Conservation (phyloP, 129 eudicot species). For the Tanacetum coccineum region DNA sequence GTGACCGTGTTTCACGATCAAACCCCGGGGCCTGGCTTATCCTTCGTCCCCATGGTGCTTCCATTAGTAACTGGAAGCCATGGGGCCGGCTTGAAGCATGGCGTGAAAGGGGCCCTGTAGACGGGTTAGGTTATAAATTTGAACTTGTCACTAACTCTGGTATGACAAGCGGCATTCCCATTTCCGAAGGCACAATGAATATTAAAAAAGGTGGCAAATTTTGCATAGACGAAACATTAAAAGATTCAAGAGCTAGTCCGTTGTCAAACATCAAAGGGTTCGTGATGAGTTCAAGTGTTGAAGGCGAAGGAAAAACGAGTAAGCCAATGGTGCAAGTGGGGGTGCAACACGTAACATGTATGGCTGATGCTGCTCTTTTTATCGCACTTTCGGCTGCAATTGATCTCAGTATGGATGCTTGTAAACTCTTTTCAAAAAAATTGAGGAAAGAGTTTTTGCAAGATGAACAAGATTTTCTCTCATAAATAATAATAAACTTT, state of each 20-base stretch:
- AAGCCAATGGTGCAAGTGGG: conserved; percentile 79
- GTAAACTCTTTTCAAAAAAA: conserved; percentile 66
- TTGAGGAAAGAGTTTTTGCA: conserved; percentile 68
- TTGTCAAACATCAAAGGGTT: conserved; percentile 57
- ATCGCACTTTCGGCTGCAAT: conserved; percentile 90
- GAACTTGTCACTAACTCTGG: conserved; percentile 68
- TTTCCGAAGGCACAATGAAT: conserved; percentile 78
- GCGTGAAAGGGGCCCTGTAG: conserved; percentile 78
- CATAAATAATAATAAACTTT: conserved; percentile 15
- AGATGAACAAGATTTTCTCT: conserved; percentile 60
- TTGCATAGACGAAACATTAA: conserved; percentile 50
- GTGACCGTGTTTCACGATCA: conserved; percentile 80
- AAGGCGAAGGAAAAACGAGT: conserved; percentile 81
- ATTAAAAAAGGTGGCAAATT: conserved; percentile 78
- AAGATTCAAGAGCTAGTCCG: conserved; percentile 40
- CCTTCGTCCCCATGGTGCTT: conserved; percentile 73
- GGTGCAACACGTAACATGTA: conserved; percentile 80
- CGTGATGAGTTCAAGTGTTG: conserved; percentile 78
- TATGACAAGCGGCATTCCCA: conserved; percentile 57
- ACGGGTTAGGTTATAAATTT: conserved; percentile 78
- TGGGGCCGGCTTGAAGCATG: conserved; percentile 99
- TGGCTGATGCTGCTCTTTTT: conserved; percentile 89
- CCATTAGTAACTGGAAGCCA: conserved; percentile 78
- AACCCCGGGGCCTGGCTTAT: conserved; percentile 98
- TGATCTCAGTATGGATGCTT: conserved; percentile 95